Evolutionary conservation across 345 rosid species (phyloP).

Genomic region (Carallia brachiata): DNA sequence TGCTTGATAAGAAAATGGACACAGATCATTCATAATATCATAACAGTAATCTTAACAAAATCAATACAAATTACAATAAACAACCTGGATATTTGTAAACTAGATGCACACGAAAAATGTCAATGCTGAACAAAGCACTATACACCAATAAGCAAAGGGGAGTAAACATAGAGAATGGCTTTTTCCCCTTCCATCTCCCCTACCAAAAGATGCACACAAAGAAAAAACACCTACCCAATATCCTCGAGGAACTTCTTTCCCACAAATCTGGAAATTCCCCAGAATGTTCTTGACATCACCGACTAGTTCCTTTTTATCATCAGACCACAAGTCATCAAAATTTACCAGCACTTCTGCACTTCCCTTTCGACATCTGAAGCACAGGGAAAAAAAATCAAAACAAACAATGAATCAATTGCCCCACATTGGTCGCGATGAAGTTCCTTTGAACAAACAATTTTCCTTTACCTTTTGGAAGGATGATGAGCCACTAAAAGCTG

Average conservation of each 20-base stretch:
- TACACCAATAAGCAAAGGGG: neutral
- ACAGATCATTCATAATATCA: neutral
- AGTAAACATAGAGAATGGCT: neutral
- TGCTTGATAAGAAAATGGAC: conserved; percentile 5
- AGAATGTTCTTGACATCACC: conserved; percentile 35
- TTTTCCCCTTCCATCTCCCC: neutral
- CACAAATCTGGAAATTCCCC: conserved; percentile 65
- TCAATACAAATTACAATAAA: no score
- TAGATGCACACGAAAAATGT: neutral
- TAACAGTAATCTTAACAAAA: neutral
- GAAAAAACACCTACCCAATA: conserved; percentile 59
- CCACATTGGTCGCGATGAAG: conserved; percentile 13
- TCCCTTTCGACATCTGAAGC: conserved; percentile 90
- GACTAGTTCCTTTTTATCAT: conserved; percentile 39
- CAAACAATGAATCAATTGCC: conserved; percentile 33
- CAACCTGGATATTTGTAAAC: no score
- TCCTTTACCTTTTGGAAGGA: conserved; percentile 78
- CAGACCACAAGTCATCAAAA: conserved; percentile 67
- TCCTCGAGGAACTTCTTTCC: conserved; percentile 96
- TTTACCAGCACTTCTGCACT: conserved; percentile 81
- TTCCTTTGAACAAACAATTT: conserved; percentile 2
- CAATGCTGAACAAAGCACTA: neutral
- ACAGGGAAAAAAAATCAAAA: conserved; percentile 22
- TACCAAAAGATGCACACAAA: no score
- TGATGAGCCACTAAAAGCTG: conserved; percentile 92